Evolutionary conservation across 768 basidiomycete species (phyloP).

Genomic region (Lactarius evosmus): DNA sequence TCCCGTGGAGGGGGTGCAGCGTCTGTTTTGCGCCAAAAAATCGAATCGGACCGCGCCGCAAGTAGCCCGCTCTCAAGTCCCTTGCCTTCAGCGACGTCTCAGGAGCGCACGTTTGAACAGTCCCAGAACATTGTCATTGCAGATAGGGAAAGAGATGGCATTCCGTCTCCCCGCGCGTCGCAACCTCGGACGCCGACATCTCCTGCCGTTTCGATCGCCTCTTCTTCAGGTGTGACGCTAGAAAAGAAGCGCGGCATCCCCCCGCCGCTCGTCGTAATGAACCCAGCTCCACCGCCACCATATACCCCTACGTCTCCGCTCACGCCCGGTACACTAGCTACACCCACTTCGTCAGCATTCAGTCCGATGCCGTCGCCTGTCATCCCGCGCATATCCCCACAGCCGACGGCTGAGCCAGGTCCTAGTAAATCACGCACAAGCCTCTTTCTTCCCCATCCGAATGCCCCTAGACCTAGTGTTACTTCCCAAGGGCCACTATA

Average conservation of each 20-base stretch:
- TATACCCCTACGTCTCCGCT: conserved; percentile 28
- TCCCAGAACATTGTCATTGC: conserved; percentile 7
- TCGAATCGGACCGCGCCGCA: conserved; percentile 17
- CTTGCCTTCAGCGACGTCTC: background rate
- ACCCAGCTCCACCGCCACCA: conserved; percentile 35
- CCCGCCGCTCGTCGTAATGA: conserved; percentile 29
- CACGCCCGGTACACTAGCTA: background rate
- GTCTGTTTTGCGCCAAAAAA: conserved; percentile 16
- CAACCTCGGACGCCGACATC: background rate
- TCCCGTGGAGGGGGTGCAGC: conserved; percentile 10
- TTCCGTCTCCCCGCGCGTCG: conserved; percentile 28
- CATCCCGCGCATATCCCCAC: conserved; percentile 12
- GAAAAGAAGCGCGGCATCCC: conserved; percentile 35
- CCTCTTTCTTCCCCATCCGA: conserved; percentile 53
- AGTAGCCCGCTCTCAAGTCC: conserved; percentile 2
- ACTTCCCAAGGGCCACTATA: conserved; percentile 60
- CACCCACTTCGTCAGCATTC: background rate
- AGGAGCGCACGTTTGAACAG: background rate
- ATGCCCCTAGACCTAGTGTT: conserved; percentile 46
- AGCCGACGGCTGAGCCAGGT: conserved; percentile 30
- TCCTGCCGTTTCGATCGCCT: conserved; percentile 11
- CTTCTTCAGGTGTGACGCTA: conserved; percentile 25
- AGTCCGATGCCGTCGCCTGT: conserved; percentile 11
- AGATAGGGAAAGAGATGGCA: conserved; percentile 14
- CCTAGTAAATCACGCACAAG: conserved; percentile 35